These are phyloP conservation scores for Athelia psychrophila DNA, from an alignment of 1,284 basidiomycete species.

Conservation along the genomic window DNA sequence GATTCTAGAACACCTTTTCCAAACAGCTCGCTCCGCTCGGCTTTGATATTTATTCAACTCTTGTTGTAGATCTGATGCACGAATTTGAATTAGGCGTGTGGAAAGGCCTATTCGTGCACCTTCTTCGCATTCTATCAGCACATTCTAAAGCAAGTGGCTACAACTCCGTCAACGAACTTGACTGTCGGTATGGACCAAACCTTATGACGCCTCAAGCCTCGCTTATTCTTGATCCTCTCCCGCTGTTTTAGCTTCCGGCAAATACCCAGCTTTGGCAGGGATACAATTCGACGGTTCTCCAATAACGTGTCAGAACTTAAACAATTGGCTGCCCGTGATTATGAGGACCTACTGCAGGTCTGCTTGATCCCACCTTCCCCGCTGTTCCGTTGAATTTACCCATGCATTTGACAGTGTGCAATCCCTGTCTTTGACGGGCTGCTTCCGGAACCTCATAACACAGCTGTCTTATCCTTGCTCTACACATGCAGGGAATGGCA, in stretches of 20 bases:
- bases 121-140: conserved; percentile 17
- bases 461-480: conserved; percentile 22
- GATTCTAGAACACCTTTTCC: not conserved
- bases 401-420: conserved; percentile 23
- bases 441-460: conserved; percentile 23
- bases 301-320: conserved; percentile 31
- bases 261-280: conserved; percentile 26
- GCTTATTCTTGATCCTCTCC: not conserved
- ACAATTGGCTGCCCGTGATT: conserved; percentile 31
- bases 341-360: conserved; percentile 35
- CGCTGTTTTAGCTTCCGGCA: conserved; percentile 16
- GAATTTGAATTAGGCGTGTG: conserved; percentile 21
- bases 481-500: conserved; percentile 29
- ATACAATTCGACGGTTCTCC: conserved; percentile 27
- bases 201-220: not conserved
- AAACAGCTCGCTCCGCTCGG: not conserved
- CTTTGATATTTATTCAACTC: conserved; percentile 6
- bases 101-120: conserved; percentile 19
- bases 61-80: conserved; percentile 16
- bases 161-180: conserved; percentile 1
- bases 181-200: not conserved
- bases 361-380: not conserved
- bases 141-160: not conserved
- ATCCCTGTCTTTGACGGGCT: conserved; percentile 36
- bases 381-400: not conserved